Evolutionary conservation across 352 stramenopile genomes (phyloP), one percentile per base, ranked within the genome.

Genomic region (Globisporangium emineosum): DNA sequence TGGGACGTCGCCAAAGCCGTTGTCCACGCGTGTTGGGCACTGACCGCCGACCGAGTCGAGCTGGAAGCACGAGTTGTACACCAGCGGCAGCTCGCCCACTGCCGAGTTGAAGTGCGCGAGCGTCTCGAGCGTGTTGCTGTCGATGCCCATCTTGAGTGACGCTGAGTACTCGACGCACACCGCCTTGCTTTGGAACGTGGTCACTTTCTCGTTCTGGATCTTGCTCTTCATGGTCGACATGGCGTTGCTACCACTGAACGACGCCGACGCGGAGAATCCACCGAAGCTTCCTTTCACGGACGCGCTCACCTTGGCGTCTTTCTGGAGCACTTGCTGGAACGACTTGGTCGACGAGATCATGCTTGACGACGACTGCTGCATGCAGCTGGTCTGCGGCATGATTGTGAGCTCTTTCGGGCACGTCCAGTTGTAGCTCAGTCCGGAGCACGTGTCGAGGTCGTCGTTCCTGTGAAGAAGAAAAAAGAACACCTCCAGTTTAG

Each of bases 211-310:
- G 8, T 58, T 37, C 52, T 42, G 19, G 57, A 71, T 71, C 43
- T 71, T 75, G 25, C 66, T 50, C 43, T 71, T 62, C 68, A 75
- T 75, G 5, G 60, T 58, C 6, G 50, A 53, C 68, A 74, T 74
- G 15, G 68, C 64, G 7, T 55, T 60, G 51, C 68, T 71, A 7
- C 64, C 64, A 23, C 68, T 75, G 37, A 75, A 75, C 2, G 68
- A 66, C 1, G 68, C 68, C 6, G 57, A 66, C 12, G 59, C 65
- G 2, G 59, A 69, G 37, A 75, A 75, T 0, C 68, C 64, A 2
- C 65, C 68, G 35, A 67, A 71, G 30, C 68, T 71, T 1, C 64
- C 68, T 43, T 75, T 75, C 27, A 71, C 65, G 3, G 68, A 69
- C 6, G 63, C 65, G 0, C 37, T 23, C 4, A 72, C 61, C 0